phyloP scores from a whole-genome alignment of 192 early-diverging fungal species.

The Entomortierella chlamydospora region DNA sequence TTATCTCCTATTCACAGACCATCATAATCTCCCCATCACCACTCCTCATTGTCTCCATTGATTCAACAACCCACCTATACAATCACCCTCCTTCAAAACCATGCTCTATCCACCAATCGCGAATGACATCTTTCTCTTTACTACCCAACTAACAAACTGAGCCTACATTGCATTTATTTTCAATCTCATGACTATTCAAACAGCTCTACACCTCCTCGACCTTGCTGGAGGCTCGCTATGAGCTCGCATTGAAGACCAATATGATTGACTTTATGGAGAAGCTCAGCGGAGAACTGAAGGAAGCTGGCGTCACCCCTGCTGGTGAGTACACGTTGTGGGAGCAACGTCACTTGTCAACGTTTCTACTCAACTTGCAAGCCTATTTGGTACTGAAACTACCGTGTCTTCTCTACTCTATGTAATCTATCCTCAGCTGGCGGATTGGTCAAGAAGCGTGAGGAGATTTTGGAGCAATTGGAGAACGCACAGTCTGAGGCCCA shows the following conservation, averaged over 20 bases:
- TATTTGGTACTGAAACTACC: too few species aligned
- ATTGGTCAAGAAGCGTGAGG: slow-evolving; percentile 79
- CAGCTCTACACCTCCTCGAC: slow-evolving; percentile 79
- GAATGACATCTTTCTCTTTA: too few species aligned
- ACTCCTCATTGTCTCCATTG: too few species aligned
- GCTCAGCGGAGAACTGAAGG: slow-evolving; percentile 85
- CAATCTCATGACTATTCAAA: slow-evolving; percentile 43
- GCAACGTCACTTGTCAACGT: too few species aligned
- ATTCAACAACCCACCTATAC: too few species aligned
- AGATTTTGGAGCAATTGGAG: slow-evolving; percentile 81
- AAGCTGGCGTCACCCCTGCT: slow-evolving; percentile 78
- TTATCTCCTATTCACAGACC: neutral
- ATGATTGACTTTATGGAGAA: slow-evolving; percentile 95
- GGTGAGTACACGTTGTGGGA: too few species aligned
- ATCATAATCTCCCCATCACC: too few species aligned
- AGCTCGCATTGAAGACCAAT: slow-evolving; percentile 87
- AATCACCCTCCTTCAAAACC: too few species aligned
- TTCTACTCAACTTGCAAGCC: too few species aligned
- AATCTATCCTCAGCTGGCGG: slow-evolving; percentile 24
- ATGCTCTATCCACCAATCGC: too few species aligned
- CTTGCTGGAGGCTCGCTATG: slow-evolving; percentile 88
- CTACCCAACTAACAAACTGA: too few species aligned
- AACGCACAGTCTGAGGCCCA: slow-evolving; percentile 80
- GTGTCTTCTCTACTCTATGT: neutral
- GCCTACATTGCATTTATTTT: too few species aligned